Evolutionary conservation across 805 yeast species (phyloP).

Genomic region (Priceomyces medius): DNA sequence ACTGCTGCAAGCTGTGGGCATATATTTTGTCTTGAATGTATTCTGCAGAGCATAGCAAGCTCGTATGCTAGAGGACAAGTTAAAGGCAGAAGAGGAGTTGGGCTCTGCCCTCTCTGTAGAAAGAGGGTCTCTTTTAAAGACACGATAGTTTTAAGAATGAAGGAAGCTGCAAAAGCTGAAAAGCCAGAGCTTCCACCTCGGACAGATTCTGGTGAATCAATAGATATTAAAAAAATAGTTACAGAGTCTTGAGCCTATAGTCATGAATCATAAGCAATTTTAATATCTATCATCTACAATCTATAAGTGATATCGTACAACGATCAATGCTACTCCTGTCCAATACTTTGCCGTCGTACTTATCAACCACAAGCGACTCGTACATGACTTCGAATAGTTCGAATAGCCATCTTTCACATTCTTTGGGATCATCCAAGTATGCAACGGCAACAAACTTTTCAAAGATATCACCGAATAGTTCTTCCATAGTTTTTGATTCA

Average conservation of each 20-base stretch:
- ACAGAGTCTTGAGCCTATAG: neutral
- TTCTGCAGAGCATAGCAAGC: constrained; percentile 39
- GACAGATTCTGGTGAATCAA: constrained; percentile 2
- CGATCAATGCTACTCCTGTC: constrained; percentile 4
- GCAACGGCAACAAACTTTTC: constrained; percentile 12
- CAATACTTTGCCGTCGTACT: constrained; percentile 6
- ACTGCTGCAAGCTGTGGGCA: constrained; percentile 46
- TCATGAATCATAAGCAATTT: constrained; percentile 1
- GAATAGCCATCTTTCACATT: constrained; percentile 10
- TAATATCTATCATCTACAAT: neutral
- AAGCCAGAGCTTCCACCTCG: constrained; percentile 15
- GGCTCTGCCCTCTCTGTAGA: constrained; percentile 45
- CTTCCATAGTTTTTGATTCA: constrained; percentile 5
- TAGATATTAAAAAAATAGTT: constrained; percentile 3
- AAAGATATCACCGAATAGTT: constrained; percentile 12
- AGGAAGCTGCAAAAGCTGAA: constrained; percentile 11
- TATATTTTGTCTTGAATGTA: constrained; percentile 42
- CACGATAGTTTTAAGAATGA: constrained; percentile 25
- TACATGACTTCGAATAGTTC: constrained; percentile 8
- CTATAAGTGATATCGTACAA: neutral
- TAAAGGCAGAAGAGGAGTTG: constrained; percentile 35
- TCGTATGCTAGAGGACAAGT: constrained; percentile 45
- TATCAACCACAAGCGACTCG: constrained; percentile 7
- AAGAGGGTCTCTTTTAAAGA: constrained; percentile 39
- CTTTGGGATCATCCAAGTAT: constrained; percentile 10